Evolutionary conservation across 2,329 filamentous ascomycete species (phyloP).

Genomic region (Tolypocladium cylindrosporum): DNA sequence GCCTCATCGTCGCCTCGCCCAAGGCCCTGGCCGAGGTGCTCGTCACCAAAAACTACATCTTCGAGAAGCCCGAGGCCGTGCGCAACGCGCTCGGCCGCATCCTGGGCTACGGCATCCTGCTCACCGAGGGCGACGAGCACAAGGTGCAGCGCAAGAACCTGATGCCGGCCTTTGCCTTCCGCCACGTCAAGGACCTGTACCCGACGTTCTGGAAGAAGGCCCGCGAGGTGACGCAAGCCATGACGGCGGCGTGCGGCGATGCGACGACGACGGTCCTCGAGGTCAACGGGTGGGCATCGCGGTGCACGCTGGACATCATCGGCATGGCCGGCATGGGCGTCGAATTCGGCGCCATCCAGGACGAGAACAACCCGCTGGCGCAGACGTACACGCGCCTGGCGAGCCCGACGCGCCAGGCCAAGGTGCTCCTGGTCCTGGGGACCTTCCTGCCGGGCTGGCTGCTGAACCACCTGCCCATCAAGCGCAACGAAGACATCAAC

Average conservation of each 20-base stretch:
- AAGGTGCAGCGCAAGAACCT: conserved; percentile 71
- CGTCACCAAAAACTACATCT: conserved; percentile 59
- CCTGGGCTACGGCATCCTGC: conserved; percentile 60
- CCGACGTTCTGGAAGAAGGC: conserved; percentile 76
- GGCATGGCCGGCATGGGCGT: conserved; percentile 61
- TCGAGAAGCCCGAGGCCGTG: conserved; percentile 49
- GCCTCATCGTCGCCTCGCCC: conserved; percentile 49
- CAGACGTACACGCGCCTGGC: conserved; percentile 47
- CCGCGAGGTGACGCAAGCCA: conserved; percentile 52
- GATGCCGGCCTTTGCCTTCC: conserved; percentile 74
- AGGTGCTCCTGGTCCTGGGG: conserved; percentile 45
- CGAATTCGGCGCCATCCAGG: conserved; percentile 56
- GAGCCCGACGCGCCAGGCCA: conserved; percentile 38
- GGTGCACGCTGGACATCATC: conserved; percentile 67
- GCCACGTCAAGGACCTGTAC: conserved; percentile 77
- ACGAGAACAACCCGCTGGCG: conserved; percentile 50
- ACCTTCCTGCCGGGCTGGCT: conserved; percentile 56
- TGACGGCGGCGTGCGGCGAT: conserved; percentile 31
- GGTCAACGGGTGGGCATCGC: conserved; percentile 52
- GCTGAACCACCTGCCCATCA: conserved; percentile 53
- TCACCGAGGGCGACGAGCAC: conserved; percentile 88
- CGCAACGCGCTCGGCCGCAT: conserved; percentile 49
- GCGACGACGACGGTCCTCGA: conserved; percentile 34
- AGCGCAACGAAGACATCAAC: conserved; percentile 57
- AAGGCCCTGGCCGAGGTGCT: conserved; percentile 63